Evolutionary conservation across 108 stramenopile species (phyloP).

Genomic region (Nitzschia sp.): DNA sequence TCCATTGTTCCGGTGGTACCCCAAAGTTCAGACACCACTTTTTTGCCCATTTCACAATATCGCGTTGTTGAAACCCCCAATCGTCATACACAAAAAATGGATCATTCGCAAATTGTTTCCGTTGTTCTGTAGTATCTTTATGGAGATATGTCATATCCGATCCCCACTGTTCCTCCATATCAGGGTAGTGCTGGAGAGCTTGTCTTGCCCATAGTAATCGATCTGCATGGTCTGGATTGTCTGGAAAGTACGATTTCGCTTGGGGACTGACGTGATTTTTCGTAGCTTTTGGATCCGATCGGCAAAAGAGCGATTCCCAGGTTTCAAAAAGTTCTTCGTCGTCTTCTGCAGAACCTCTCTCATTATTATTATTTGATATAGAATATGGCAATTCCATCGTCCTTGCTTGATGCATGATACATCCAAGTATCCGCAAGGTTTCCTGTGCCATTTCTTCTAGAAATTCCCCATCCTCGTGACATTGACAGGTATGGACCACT

Average conservation of each 20-base stretch:
- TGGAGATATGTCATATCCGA: not conserved
- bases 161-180: not conserved
- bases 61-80: not conserved
- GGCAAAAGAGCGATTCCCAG: not conserved
- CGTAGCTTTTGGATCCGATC: not conserved
- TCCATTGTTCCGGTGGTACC: too few relatives aligned
- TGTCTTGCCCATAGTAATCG: not conserved
- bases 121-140: not conserved
- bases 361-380: too few relatives aligned
- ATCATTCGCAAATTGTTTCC: too few relatives aligned
- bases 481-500: too few relatives aligned
- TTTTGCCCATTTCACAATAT: too few relatives aligned
- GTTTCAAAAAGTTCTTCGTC: not conserved
- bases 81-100: too few relatives aligned
- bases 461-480: too few relatives aligned
- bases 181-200: not conserved
- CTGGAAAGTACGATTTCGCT: not conserved
- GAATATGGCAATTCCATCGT: too few relatives aligned
- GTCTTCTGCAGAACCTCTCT: not conserved
- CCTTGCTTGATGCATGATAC: too few relatives aligned
- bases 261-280: not conserved
- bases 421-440: too few relatives aligned
- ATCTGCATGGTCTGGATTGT: not conserved
- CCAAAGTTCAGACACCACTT: too few relatives aligned
- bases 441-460: too few relatives aligned